phyloP scores from a whole-genome alignment of 306 rosid species.

The Canavalia gladiata region DNA sequence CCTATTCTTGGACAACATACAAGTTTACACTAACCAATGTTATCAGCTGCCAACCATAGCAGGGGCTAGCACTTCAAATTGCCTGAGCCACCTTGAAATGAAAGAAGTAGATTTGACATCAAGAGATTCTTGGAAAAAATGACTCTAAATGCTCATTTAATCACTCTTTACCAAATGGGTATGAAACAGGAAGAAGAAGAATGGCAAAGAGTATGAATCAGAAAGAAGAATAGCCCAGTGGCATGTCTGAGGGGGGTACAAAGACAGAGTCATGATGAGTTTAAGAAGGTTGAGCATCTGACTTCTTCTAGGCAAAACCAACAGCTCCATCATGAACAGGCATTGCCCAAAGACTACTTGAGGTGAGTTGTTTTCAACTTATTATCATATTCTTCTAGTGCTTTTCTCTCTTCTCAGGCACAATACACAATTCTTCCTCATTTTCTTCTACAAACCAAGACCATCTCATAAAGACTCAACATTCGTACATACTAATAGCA shows the following conservation, averaged over 20 bases:
- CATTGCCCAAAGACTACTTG: background rate
- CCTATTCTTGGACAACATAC: background rate
- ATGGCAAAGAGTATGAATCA: background rate
- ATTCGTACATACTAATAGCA: no score
- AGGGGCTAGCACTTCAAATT: background rate
- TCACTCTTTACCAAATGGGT: background rate
- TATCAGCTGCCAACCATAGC: background rate
- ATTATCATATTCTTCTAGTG: background rate
- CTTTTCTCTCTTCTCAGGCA: no score
- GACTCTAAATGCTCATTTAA: background rate
- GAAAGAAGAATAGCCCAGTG: background rate
- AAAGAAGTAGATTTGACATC: background rate
- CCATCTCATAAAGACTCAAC: no score
- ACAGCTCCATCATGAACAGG: background rate
- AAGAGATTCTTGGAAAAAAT: background rate
- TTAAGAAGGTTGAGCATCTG: background rate
- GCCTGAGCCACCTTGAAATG: background rate
- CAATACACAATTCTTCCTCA: no score
- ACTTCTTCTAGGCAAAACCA: background rate
- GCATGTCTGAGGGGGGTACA: no score
- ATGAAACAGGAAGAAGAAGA: background rate
- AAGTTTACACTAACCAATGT: background rate
- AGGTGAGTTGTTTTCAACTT: constrained; percentile 7
- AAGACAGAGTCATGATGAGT: background rate
- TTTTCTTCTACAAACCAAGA: no score